Evolutionary conservation across 2,329 filamentous ascomycete genomes (phyloP).

Genomic region (Camptophora hylomeconis): DNA sequence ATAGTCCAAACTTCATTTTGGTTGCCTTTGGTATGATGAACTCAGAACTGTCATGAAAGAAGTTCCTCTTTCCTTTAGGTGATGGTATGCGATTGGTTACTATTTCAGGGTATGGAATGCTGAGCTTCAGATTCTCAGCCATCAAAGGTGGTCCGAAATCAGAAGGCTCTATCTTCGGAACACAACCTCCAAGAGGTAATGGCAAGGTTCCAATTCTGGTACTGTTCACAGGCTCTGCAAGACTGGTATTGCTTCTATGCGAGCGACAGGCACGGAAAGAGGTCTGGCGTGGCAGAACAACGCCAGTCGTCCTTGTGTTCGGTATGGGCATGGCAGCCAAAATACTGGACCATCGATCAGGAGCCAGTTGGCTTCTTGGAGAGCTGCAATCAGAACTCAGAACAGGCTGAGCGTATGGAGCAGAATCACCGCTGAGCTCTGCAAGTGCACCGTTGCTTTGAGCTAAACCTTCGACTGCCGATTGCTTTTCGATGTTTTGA

Average conservation of each 20-base stretch:
- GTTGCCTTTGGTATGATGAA: slow-evolving; percentile 4
- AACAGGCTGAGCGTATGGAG: slow-evolving; percentile 5
- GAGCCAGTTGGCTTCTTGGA: slow-evolving; percentile 4
- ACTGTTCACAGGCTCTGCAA: slow-evolving; percentile 15
- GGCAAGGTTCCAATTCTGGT: slow-evolving; percentile 9
- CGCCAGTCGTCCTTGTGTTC: slow-evolving; percentile 8
- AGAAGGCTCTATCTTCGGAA: slow-evolving; percentile 12
- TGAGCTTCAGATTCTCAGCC: slow-evolving; percentile 13
- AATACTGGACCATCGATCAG: slow-evolving; percentile 13
- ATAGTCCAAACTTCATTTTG: slow-evolving; percentile 10
- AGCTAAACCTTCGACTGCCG: slow-evolving; percentile 13
- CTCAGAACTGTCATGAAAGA: slow-evolving; percentile 26
- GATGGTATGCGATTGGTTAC: slow-evolving; percentile 9
- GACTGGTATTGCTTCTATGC: slow-evolving; percentile 14
- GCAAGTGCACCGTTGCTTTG: too few relatives aligned
- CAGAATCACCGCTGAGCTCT: slow-evolving; percentile 15
- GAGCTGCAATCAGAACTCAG: slow-evolving; percentile 2
- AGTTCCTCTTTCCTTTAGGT: slow-evolving; percentile 21
- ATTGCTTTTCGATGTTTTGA: slow-evolving; percentile 3
- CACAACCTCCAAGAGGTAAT: slow-evolving; percentile 7
- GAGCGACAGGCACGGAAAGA: slow-evolving; percentile 11
- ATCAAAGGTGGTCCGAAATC: slow-evolving; percentile 14
- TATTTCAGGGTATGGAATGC: slow-evolving; percentile 13
- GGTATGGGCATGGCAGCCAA: slow-evolving; percentile 13
- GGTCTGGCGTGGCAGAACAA: slow-evolving; percentile 13